Evolutionary conservation across 2,329 filamentous ascomycete species (phyloP).

Genomic region (Volutella citrinella): DNA sequence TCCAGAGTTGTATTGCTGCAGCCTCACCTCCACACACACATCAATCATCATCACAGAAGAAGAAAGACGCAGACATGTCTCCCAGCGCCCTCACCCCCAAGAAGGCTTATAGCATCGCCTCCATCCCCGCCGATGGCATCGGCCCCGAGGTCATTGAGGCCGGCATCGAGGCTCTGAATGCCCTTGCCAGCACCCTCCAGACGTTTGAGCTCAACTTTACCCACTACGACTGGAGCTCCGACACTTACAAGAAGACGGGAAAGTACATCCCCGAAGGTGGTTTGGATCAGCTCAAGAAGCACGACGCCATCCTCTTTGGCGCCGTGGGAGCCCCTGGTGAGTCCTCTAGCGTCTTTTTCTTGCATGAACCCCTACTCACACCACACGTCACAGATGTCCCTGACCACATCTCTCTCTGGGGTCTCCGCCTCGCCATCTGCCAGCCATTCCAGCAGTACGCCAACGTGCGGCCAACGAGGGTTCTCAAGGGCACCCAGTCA

Average conservation of each 20-base stretch:
- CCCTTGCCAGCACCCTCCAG: conserved; percentile 47
- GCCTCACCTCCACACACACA: conserved; percentile 3
- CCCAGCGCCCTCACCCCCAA: conserved; percentile 17
- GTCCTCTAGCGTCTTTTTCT: neutral
- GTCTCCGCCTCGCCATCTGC: conserved; percentile 61
- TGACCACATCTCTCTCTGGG: conserved; percentile 66
- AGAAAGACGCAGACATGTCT: conserved; percentile 22
- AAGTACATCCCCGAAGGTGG: conserved; percentile 44
- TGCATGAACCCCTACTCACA: neutral
- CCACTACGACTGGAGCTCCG: conserved; percentile 65
- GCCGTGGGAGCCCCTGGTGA: conserved; percentile 57
- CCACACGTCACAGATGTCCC: conserved; percentile 46
- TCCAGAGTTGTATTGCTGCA: conserved; percentile 2
- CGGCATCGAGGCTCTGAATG: conserved; percentile 58
- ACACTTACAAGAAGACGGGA: conserved; percentile 63
- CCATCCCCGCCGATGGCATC: conserved; percentile 63
- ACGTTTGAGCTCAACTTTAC: conserved; percentile 61
- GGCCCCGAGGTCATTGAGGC: conserved; percentile 61
- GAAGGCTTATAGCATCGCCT: conserved; percentile 50
- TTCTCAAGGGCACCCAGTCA: conserved; percentile 58
- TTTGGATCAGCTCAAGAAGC: conserved; percentile 32
- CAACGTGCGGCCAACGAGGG: conserved; percentile 61
- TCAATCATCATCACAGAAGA: neutral
- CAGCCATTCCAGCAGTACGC: conserved; percentile 64
- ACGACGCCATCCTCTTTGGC: conserved; percentile 62